phyloP scores from a whole-genome alignment of 768 basidiomycete species.

The Rhizopogon vesiculosus region DNA sequence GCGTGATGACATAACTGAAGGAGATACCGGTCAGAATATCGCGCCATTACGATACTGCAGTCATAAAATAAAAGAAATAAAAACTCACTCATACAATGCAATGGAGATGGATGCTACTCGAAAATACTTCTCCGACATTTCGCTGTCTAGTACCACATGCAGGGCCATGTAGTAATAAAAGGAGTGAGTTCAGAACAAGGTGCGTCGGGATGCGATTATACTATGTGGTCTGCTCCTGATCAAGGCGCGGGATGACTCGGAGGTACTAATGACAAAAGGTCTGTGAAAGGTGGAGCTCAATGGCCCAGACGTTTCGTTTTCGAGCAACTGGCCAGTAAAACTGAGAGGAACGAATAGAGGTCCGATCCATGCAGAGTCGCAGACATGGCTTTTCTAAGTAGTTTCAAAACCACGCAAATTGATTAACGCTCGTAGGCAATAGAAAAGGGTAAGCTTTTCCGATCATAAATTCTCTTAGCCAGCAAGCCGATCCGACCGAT shows the following conservation, averaged over 20 bases:
- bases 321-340: not conserved
- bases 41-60: not conserved
- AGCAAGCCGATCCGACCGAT: no score
- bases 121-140: constrained; percentile 23
- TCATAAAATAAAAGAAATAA: not conserved
- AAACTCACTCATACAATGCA: constrained; percentile 34
- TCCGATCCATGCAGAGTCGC: not conserved
- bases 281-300: no score
- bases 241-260: not conserved
- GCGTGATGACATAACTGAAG: constrained; percentile 25
- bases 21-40: not conserved
- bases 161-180: not conserved
- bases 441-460: no score
- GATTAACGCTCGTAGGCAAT: no score
- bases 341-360: not conserved
- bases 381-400: no score
- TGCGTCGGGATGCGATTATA: no score
- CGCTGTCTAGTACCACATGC: not conserved
- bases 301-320: not conserved
- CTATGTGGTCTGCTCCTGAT: no score
- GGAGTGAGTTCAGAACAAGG: no score
- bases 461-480: no score
- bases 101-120: constrained; percentile 32
- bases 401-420: no score
- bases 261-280: not conserved